Percentiles rank a stretch among this genome's conserved stretches.
Evolutionary conservation across 257 asterid genomes (phyloP).

Genomic region (Solanum sejunctum): DNA sequence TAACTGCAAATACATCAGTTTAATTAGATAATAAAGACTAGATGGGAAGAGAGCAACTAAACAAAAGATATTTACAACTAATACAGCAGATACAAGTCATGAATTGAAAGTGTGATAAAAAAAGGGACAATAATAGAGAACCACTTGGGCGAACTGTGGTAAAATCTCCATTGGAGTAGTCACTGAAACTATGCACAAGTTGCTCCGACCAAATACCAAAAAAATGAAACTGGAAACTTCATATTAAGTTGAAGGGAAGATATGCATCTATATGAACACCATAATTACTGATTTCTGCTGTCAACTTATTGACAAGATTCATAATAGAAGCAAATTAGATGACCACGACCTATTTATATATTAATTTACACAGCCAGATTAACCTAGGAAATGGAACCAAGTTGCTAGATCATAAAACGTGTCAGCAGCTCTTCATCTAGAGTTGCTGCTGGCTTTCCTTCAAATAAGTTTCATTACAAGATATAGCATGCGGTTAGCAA

Average conservation of each 20-base stretch:
- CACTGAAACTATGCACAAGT: background rate
- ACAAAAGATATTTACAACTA: background rate
- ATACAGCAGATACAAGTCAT: background rate
- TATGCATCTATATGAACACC: background rate
- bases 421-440: background rate
- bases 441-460: background rate
- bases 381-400: background rate
- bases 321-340: background rate
- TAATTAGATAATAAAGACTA: background rate
- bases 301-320: background rate
- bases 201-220: background rate
- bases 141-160: background rate
- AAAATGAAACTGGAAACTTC: background rate
- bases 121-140: background rate
- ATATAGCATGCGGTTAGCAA: background rate
- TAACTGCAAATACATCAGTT: constrained; percentile 29
- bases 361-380: background rate
- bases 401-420: background rate
- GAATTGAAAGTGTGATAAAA: background rate
- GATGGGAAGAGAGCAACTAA: background rate
- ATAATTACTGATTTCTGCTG: background rate
- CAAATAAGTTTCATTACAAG: background rate
- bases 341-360: background rate
- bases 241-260: background rate
- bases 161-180: background rate